Conservation (phyloP, 306 rosid species). For the Vachellia collinsii region DNA sequence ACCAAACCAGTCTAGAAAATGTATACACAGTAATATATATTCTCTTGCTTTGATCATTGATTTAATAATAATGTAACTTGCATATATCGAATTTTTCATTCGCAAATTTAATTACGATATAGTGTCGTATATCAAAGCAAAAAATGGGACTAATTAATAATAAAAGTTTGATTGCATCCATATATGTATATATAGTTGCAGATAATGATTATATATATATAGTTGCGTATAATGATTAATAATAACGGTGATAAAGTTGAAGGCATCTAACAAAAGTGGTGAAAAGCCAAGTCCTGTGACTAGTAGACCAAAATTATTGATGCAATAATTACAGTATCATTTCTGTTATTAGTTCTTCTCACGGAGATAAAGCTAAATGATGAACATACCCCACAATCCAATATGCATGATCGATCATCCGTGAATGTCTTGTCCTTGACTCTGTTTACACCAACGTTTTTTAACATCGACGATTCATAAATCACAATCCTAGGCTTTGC, state of each 20-base stretch:
- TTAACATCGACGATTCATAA: constrained; percentile 18
- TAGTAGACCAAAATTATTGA: constrained; percentile 21
- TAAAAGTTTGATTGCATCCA: not conserved
- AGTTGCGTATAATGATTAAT: not conserved
- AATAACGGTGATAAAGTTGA: not conserved
- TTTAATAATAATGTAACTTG: not conserved
- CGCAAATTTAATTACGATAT: not conserved
- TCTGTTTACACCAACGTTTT: constrained; percentile 10
- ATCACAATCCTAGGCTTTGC: constrained; percentile 23
- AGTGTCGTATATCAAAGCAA: not conserved
- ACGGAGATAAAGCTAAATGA: constrained; percentile 22
- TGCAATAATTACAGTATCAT: constrained; percentile 17
- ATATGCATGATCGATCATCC: constrained; percentile 31
- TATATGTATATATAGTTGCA: too few relatives aligned
- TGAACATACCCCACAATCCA: not conserved
- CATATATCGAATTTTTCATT: not conserved
- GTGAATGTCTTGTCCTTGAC: constrained; percentile 26
- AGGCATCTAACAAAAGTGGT: not conserved
- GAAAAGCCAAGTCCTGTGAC: constrained; percentile 24
- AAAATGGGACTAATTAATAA: not conserved
- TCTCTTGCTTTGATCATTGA: not conserved
- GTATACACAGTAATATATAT: not conserved
- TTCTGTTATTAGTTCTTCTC: constrained; percentile 26
- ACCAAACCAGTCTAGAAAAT: not conserved
- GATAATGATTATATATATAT: too few relatives aligned